A percentile compares a stretch with the other conserved stretches of the same genome.
Evolutionary conservation across 106 monocot species (phyloP).

Genomic region (Dactylorhiza incarnata): DNA sequence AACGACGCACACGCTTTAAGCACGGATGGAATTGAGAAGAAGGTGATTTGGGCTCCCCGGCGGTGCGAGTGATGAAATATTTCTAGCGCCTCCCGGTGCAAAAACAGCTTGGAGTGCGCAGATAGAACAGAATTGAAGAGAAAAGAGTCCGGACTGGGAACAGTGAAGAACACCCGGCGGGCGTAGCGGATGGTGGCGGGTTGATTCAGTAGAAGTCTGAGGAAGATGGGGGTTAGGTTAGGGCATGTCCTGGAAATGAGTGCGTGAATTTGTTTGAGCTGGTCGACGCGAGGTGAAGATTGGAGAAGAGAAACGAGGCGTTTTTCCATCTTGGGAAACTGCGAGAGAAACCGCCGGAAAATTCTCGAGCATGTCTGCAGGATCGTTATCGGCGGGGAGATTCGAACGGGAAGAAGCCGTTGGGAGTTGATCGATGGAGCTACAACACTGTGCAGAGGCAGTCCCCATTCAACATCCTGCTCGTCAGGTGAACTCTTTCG

Average conservation of each 20-base stretch:
- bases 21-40: constrained; percentile 43
- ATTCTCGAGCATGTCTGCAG: neutral
- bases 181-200: constrained; percentile 26
- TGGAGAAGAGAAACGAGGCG: constrained; percentile 28
- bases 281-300: constrained; percentile 6
- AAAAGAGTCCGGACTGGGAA: constrained; percentile 35
- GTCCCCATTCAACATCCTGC: too few relatives aligned
- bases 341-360: neutral
- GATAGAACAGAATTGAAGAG: constrained; percentile 36
- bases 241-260: constrained; percentile 25
- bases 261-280: constrained; percentile 41
- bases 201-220: constrained; percentile 6
- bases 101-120: constrained; percentile 51
- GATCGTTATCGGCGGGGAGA: neutral
- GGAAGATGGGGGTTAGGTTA: constrained; percentile 24
- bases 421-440: neutral
- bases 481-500: too few relatives aligned
- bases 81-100: constrained; percentile 29
- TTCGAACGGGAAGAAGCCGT: neutral
- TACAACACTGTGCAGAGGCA: too few relatives aligned
- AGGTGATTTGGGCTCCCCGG: constrained; percentile 20
- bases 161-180: constrained; percentile 48
- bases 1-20: constrained; percentile 58
- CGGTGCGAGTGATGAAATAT: constrained; percentile 31
- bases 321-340: constrained; percentile 27